phyloP scores from a whole-genome alignment of 2,329 filamentous ascomycete species.

The Curvularia verruculosa region DNA sequence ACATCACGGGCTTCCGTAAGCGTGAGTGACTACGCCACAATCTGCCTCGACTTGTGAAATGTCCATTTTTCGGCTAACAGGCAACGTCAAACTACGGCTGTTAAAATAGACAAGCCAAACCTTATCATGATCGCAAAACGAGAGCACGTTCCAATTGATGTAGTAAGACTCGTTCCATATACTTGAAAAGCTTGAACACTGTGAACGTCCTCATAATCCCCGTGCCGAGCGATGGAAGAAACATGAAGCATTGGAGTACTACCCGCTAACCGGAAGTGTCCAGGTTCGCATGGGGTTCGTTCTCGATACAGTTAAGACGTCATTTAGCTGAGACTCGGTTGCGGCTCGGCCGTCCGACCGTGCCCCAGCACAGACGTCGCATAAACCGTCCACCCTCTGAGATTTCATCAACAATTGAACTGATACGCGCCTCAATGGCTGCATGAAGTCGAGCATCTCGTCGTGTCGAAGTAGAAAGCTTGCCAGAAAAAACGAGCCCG shows the following conservation, averaged over 20 bases:
- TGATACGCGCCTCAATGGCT: not conserved
- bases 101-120: not conserved
- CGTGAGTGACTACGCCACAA: no score
- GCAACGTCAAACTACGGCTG: no score
- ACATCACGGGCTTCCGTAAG: no score
- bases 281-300: conserved; percentile 5
- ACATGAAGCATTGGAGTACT: conserved; percentile 9
- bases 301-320: not conserved
- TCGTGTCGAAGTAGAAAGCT: not conserved
- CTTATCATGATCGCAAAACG: not conserved
- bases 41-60: no score
- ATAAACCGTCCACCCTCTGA: conserved; percentile 4
- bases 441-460: not conserved
- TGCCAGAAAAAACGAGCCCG: no score
- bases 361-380: not conserved
- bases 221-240: not conserved
- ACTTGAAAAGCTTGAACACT: conserved; percentile 5
- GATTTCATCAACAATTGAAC: not conserved
- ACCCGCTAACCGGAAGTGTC: not conserved
- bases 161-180: conserved; percentile 6
- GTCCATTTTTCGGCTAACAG: no score
- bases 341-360: not conserved
- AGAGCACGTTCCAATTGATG: not conserved
- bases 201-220: not conserved
- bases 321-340: conserved; percentile 12